Evolutionary conservation across 2,329 filamentous ascomycete species (phyloP).

Genomic region (Claviceps pusilla): DNA sequence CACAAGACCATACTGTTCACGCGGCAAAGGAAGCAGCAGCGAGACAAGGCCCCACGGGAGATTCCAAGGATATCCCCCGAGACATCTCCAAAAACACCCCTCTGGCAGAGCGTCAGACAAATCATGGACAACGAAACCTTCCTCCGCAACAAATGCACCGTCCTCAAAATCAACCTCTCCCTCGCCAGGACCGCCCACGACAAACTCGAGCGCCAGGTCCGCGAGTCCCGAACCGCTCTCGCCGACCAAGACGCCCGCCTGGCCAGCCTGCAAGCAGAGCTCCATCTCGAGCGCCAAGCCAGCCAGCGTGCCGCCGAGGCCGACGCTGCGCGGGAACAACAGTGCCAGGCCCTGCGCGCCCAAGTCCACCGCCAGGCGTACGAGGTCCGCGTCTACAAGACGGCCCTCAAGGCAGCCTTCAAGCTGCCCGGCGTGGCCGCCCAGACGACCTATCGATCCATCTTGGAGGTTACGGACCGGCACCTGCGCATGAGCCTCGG

Average conservation of each 20-base stretch:
- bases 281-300: too few relatives aligned
- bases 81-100: neutral
- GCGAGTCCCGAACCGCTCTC: neutral
- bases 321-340: neutral
- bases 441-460: neutral
- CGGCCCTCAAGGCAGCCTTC: slow-evolving; percentile 4
- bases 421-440: neutral
- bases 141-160: neutral
- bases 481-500: neutral
- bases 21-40: too few relatives aligned
- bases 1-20: too few relatives aligned
- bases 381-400: slow-evolving; percentile 2
- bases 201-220: neutral
- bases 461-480: neutral
- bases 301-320: neutral
- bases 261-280: neutral
- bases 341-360: neutral
- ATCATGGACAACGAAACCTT: neutral
- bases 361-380: neutral
- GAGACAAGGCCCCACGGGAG: too few relatives aligned
- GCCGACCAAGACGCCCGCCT: neutral
- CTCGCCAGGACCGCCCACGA: neutral
- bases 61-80: too few relatives aligned
- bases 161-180: neutral
- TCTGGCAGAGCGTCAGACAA: neutral